Conservation (phyloP, 2,329 filamentous ascomycete species). For the Didymella pomorum region DNA sequence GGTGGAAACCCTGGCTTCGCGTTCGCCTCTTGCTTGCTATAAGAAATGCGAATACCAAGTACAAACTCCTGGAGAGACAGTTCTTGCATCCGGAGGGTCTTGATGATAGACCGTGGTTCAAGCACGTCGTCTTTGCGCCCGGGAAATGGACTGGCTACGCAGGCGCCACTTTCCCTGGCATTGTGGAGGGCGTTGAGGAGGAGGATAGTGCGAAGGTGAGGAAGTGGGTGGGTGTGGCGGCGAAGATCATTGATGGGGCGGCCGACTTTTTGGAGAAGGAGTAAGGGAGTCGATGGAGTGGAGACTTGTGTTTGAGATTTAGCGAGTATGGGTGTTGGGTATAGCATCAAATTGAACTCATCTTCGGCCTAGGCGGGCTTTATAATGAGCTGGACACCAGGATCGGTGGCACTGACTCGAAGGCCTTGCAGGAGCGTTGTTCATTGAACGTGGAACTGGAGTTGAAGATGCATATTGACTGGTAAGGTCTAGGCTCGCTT, state of each 20-base stretch:
- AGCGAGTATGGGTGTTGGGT: neutral
- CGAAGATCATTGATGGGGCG: conserved; percentile 46
- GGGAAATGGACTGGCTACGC: conserved; percentile 92
- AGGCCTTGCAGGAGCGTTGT: neutral
- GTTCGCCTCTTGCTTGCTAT: conserved; percentile 70
- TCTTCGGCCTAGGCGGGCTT: too few species aligned
- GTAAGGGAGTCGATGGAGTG: neutral
- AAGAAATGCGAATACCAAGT: conserved; percentile 75
- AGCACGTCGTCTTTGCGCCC: conserved; percentile 92
- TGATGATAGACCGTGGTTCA: conserved; percentile 86
- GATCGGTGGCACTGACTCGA: neutral
- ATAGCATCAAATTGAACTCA: neutral
- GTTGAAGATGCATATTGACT: neutral
- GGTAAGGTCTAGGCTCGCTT: neutral
- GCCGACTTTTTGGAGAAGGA: conserved; percentile 44
- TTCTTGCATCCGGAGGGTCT: conserved; percentile 81
- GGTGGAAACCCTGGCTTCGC: conserved; percentile 79
- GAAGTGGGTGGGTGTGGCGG: conserved; percentile 56
- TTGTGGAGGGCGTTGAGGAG: conserved; percentile 69
- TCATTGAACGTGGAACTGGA: neutral
- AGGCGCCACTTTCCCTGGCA: conserved; percentile 71
- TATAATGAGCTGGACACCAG: neutral
- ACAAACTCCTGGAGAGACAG: conserved; percentile 82
- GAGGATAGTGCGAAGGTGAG: conserved; percentile 49
- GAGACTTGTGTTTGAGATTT: neutral